Evolutionary conservation across 2,329 filamentous ascomycete genomes (phyloP).

Genomic region (Fusarium temperatum): DNA sequence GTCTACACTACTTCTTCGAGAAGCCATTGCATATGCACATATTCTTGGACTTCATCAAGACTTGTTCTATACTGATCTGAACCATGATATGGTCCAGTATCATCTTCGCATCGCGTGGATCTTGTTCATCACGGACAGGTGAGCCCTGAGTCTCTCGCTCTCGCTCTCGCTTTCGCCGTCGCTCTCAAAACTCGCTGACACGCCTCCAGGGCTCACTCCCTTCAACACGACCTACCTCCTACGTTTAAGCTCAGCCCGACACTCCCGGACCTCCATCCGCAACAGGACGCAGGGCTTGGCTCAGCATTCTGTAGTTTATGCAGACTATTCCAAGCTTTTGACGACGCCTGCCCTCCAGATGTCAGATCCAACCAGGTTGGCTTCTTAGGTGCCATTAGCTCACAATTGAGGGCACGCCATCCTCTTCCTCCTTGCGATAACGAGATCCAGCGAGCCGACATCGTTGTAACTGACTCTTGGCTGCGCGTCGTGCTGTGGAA

Average conservation of each 20-base stretch:
- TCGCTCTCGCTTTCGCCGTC: background rate
- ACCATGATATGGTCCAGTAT: background rate
- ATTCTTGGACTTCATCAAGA: constrained; percentile 21
- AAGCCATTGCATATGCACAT: constrained; percentile 17
- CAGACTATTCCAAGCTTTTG: constrained; percentile 16
- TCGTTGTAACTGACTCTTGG: constrained; percentile 21
- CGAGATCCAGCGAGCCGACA: constrained; percentile 14
- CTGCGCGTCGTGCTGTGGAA: constrained; percentile 21
- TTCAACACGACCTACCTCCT: constrained; percentile 16
- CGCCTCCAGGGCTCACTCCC: constrained; percentile 1
- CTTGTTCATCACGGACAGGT: constrained; percentile 20
- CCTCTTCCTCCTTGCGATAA: constrained; percentile 5
- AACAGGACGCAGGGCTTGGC: background rate
- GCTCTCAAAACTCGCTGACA: background rate
- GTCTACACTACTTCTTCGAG: constrained; percentile 12
- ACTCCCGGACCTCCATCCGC: background rate
- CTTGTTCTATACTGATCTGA: constrained; percentile 4
- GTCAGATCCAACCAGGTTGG: background rate
- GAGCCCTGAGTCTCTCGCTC: background rate
- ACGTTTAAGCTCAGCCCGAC: constrained; percentile 24
- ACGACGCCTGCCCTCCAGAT: constrained; percentile 13
- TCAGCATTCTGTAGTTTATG: constrained; percentile 21
- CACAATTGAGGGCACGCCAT: background rate
- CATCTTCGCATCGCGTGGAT: constrained; percentile 23
- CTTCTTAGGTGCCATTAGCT: constrained; percentile 12